Evolutionary conservation across 164 flowering plant species (phyloP), one percentile per base, ranked within the genome.

Genomic region (Kingdonia uniflora): DNA sequence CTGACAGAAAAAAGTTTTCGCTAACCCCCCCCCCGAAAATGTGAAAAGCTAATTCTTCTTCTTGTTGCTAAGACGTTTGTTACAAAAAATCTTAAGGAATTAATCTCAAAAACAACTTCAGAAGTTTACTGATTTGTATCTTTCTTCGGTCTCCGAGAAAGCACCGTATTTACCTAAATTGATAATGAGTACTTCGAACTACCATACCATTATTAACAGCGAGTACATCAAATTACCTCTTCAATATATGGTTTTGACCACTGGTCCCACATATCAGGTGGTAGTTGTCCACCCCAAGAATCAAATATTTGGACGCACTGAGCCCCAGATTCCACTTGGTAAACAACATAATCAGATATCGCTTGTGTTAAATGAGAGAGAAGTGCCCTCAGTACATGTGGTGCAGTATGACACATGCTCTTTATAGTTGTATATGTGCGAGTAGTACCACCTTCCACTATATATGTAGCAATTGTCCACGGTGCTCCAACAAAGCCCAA

Each of bases 401-500:
- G 95, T 22, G 95, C 88, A 48, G 91, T 79, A 59, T 87, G 90
- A 76, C 98, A 92, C 98, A 92, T 84, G 64, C 88, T 74, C 71
- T 92, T 92, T 61, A 92, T 79, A 53, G 65, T 75, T 38, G 79
- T 85, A 62, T 92, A 92, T 45, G 98, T 92, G 33, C 85, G 82
- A 55, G 95, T 85, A 42, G 91, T 85, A 50, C 95, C 90, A 62
- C 98, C 98, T 70, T 87, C 98, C 26, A 87, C 95, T 25, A 92
- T 80, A 57, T 87, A 87, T 29, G 95, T 87, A 42, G 88, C 98
- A 61, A 87, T 79, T 48, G 98, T 92, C 98, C 96, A 87, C 22
- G 96, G 96, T 57, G 98, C 96, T 33, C 96, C 98, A 15, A 92
- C 98, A 81, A 92, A 92, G 17, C 98, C 98, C 57, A 92, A 65